Evolutionary conservation across 306 rosid genomes (phyloP), one percentile per base, ranked within the genome.

Genomic region (Mucuna pruriens): DNA sequence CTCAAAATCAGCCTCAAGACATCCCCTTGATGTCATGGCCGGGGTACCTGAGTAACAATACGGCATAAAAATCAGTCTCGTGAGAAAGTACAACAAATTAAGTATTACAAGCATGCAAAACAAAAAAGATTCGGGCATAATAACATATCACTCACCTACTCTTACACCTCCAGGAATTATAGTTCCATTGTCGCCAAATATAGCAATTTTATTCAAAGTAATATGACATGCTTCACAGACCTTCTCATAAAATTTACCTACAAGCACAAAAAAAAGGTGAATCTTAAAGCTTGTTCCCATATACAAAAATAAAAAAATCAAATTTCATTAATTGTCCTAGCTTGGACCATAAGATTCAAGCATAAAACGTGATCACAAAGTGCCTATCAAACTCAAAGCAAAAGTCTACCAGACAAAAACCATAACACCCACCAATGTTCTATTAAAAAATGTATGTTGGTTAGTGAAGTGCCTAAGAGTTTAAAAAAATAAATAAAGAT

Each of bases 21-120:
- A 95, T 17, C 99, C 99, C 85, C 99, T 93, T 71, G 97, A 85
- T 33, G 97, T 95, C 97, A 95, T 95, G 55, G 99, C 99, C 61
- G 99, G 97, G 55, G 99, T 91, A 85, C 99, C 99, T 95, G 65
- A 74, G 17, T 52, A 63, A n/a, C 15, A 71, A 70, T 78, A 68
- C 60, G 84, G 19, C 71, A 86, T 15, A 38, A 69, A 67, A 79
- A 69, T 9, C 20, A 2, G 42, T 19, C 77, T 13, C 66, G 61
- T 17, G 40, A 81, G 25, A 77, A 33, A 31, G 80, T 8, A 25
- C 36, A 22, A 29, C 55, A 31, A 72, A 65, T 42, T 20, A 82
- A 80, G 72, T 13, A 77, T 26, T 19, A 19, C 66, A 67, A 66
- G 65, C 77, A 49, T 38, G 71, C 26, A 78, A 75, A 67, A 60